Conservation (phyloP, 169 alveolate species). For the Plasmodium reichenowi region DNA sequence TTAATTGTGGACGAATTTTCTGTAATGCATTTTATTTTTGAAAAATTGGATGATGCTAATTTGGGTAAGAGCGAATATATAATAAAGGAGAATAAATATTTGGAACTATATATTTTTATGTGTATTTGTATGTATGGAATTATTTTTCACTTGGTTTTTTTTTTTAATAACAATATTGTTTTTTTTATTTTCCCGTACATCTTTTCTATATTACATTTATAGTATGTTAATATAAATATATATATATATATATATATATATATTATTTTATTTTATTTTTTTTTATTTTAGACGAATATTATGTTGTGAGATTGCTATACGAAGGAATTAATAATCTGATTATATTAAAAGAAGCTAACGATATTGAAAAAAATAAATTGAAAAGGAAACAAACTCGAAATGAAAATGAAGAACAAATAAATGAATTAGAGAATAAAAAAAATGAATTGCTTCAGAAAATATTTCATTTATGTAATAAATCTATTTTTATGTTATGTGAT, state of each 20-base stretch:
- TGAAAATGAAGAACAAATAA: constrained; percentile 63
- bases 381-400: constrained; percentile 48
- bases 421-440: constrained; percentile 65
- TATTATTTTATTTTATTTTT: background rate
- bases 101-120: background rate
- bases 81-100: no score
- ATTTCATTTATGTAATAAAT: constrained; percentile 48
- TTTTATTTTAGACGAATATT: constrained; percentile 51
- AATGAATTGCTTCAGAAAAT: constrained; percentile 43
- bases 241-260: constrained; percentile 3
- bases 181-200: background rate
- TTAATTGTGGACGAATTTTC: constrained; percentile 50
- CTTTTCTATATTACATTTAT: background rate
- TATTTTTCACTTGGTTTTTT: background rate
- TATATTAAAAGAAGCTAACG: constrained; percentile 33
- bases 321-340: constrained; percentile 44
- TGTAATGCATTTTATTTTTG: constrained; percentile 52
- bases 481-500: constrained; percentile 45
- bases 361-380: constrained; percentile 51
- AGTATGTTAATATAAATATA: background rate
- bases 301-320: constrained; percentile 28
- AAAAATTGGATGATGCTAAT: constrained; percentile 35
- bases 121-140: background rate
- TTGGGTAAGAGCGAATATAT: constrained; percentile 23
- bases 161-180: background rate